Base-by-base conservation (phyloP, 2,329 filamentous ascomycete species). In the Phialocephala subalpina region DNA sequence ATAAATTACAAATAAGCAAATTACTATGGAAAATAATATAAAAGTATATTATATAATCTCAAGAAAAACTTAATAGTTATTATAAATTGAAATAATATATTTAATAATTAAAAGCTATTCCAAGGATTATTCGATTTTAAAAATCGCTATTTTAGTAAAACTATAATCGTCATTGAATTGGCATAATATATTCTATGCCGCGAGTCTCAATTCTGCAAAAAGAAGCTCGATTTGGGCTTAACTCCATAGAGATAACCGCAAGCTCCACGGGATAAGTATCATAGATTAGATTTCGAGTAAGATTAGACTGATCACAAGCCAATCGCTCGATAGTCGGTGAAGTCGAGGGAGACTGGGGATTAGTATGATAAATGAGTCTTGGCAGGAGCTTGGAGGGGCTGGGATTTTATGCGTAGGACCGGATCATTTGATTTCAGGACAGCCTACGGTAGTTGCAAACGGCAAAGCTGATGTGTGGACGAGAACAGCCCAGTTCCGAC, bases 321-420 rank as follows among this genome's bases (percentile, higher is more conserved):
- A 59, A 68, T 72, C 70, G 70, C 67, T 72, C 64, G 65, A 70
- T 68, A 62, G 16, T 69, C 52, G 64, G 67, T 71, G 62, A 70
- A 70, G 64, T 65, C 58, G 59, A 71, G 65, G 60, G 59, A 66
- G 27, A 57, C 66, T 68, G 36, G 63, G 65, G 66, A 67, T 69
- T 68, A 6, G 59, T 55, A 69, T 68, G 57, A 67, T 69, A 20
- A 64, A 68, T 40, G 58, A 63, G 61, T 63, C 61, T 58, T 67
- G 60, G 56, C 38, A 60, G 47, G 40, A 58, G 49, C 49, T 33
- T 69, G 25, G 60, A 67, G 60, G 62, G 56, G 66, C 67, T 67
- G n/a, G n/a, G n/a, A n/a, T n/a, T n/a, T n/a, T n/a, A n/a, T n/a
- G n/a, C n/a, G n/a, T n/a, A n/a, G n/a, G 67, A 67, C 42, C 53